These are phyloP conservation scores for Triangularia verruculosa DNA, from an alignment of 2,329 filamentous ascomycete species.

Conservation along the genomic window DNA sequence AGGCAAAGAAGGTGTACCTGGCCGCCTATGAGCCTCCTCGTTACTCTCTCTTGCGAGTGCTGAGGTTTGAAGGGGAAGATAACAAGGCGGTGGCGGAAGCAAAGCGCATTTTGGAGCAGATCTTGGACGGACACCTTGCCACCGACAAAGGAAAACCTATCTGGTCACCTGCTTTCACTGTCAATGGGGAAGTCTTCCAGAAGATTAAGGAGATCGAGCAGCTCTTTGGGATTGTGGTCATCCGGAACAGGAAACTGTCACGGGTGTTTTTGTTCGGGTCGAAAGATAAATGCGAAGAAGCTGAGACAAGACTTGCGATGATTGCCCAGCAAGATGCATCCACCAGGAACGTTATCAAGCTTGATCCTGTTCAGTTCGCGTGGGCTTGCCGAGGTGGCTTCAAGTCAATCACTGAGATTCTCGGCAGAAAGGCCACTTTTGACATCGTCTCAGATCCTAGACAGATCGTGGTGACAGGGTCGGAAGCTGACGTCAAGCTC, in stretches of 20 bases:
- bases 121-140: constrained; percentile 35
- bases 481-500: constrained; percentile 22
- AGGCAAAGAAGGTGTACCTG: constrained; percentile 29
- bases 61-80: constrained; percentile 39
- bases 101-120: constrained; percentile 32
- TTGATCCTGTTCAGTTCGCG: constrained; percentile 28
- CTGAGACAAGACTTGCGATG: constrained; percentile 17
- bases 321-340: constrained; percentile 1
- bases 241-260: constrained; percentile 31
- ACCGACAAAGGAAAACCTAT: constrained; percentile 27
- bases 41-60: constrained; percentile 10
- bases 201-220: constrained; percentile 26
- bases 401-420: constrained; percentile 23
- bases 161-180: constrained; percentile 34
- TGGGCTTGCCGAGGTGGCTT: constrained; percentile 37
- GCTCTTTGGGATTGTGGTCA: constrained; percentile 29
- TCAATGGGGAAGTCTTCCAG: constrained; percentile 22
- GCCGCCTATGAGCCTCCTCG: constrained; percentile 32
- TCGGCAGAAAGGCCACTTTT: constrained; percentile 34
- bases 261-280: constrained; percentile 33
- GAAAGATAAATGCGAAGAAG: constrained; percentile 19
- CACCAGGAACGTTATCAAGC: constrained; percentile 28
- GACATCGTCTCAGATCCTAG: constrained; percentile 34
- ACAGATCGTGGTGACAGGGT: constrained; percentile 34
- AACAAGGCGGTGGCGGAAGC: constrained; percentile 32